These are phyloP conservation scores for Primulina tabacum DNA, from an alignment of 257 asterid species.

Conservation along the genomic window DNA sequence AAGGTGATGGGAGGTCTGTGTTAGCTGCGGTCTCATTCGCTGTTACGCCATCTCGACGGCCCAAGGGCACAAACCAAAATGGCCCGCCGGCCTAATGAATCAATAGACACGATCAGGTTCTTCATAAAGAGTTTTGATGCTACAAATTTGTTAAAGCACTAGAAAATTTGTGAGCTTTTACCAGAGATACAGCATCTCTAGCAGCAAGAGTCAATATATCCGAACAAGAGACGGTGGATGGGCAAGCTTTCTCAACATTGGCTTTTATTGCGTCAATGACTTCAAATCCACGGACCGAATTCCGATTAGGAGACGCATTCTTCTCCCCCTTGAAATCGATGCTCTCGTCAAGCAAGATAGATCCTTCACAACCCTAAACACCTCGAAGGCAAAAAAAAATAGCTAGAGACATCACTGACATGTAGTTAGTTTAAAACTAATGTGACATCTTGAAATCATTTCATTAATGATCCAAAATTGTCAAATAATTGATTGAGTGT, in stretches of 20 bases:
- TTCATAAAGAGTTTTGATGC: background rate
- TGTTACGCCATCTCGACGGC: slow-evolving; percentile 72
- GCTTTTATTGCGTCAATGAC: slow-evolving; percentile 65
- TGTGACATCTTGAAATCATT: no score
- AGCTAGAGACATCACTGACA: background rate
- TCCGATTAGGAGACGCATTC: slow-evolving; percentile 43
- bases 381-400: background rate
- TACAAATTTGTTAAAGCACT: background rate
- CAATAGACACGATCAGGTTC: background rate
- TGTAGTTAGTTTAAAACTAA: background rate
- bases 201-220: slow-evolving; percentile 68
- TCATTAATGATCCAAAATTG: no score
- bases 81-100: slow-evolving; percentile 57
- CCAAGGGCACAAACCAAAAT: slow-evolving; percentile 52
- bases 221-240: slow-evolving; percentile 64
- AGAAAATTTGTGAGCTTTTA: slow-evolving; percentile 13
- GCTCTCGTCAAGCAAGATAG: slow-evolving; percentile 59
- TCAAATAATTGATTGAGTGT: background rate
- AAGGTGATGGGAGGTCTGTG: slow-evolving; percentile 61
- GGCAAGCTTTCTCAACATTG: slow-evolving; percentile 65
- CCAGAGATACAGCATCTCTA: slow-evolving; percentile 65
- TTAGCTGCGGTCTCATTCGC: slow-evolving; percentile 59
- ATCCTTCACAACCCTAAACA: slow-evolving; percentile 76
- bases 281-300: slow-evolving; percentile 69
- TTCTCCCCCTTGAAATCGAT: slow-evolving; percentile 59